Evolutionary conservation across 768 basidiomycete species (phyloP), one percentile per base, ranked within the genome.

Genomic region (Gyrodon lividus): DNA sequence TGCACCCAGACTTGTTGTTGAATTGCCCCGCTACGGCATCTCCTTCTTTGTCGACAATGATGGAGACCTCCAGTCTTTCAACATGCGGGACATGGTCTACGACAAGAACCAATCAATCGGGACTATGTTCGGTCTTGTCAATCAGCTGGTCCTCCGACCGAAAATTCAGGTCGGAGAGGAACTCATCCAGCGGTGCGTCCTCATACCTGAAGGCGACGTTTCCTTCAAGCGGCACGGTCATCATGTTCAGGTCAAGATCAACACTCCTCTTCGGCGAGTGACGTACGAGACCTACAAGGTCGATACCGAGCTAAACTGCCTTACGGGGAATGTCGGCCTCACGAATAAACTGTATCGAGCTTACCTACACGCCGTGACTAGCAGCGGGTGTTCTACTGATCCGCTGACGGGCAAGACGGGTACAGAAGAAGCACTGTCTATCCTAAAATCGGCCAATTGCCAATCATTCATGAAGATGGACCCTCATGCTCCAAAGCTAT

Each of bases 331-430:
- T 37, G 49, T 37, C 4, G 63, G 50, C 12, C 42, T 69, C 30
- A 46, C 26, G 1, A 61, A 59, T 47, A 54, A 48, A 26, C 62
- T 73, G 13, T 74, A 65, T 53, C 68, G 62, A 42, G 64, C 69
- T 2, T 72, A 74, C 40, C 62, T 80, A 6, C 79, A 80, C 48
- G 71, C 72, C 6, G 43, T 73, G 16, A 77, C 72, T 0, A 72
- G 71, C 26, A 66, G 67, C 35, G 39, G 54, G 17, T 64, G 63
- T 23, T 59, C 73, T 3, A 65, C 69, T 1, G 78, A 80, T 56
- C 75, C 76, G 0, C 60, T 80, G 34, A 75, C 72, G 0, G 53
- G 54, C 2, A 69, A 70, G 14, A 75, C 73, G 0, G 78, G 78
- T 9, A 66, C 68, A 3, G 68, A 74, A 43, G 68, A 76, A 50